A percentile compares a stretch with the other conserved stretches of the same genome.
Conservation (phyloP, 371 early-diverging fungal species). For the Phascolomyces articulosus region DNA sequence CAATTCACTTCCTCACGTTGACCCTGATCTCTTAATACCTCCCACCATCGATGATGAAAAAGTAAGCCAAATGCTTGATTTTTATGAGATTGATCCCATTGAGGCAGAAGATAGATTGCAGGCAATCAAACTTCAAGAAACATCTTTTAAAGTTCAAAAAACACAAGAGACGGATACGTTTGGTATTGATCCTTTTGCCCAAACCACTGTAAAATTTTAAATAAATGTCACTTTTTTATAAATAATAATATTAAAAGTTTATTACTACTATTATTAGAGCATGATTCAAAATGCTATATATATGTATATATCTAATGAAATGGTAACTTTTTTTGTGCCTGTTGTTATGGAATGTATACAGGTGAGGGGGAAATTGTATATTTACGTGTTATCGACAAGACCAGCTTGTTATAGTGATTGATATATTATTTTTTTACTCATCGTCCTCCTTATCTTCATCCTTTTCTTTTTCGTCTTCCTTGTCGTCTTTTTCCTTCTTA, state of each 20-base stretch:
- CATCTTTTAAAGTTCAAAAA: too few species aligned
- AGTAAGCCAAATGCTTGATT: constrained; percentile 25
- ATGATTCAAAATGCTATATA: too few species aligned
- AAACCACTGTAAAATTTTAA: neutral
- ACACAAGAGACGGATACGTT: constrained; percentile 17
- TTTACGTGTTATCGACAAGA: neutral
- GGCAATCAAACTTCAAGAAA: constrained; percentile 22
- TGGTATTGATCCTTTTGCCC: constrained; percentile 35
- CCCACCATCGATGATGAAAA: constrained; percentile 8
- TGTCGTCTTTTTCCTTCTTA: neutral
- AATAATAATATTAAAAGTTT: too few species aligned
- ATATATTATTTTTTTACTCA: neutral
- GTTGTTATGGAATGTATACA: too few species aligned
- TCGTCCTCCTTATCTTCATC: neutral
- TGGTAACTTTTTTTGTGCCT: neutral
- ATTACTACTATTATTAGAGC: too few species aligned
- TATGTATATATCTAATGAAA: neutral
- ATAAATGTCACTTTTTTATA: neutral
- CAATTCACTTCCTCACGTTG: constrained; percentile 34
- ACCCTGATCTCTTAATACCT: constrained; percentile 19
- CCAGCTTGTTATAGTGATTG: neutral
- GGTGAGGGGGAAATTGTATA: too few species aligned
- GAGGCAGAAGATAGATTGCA: constrained; percentile 28
- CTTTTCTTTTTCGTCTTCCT: constrained; percentile 1
- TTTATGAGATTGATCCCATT: constrained; percentile 43